Evolutionary conservation across 2,329 filamentous ascomycete species (phyloP), one percentile per base, ranked within the genome.

Genomic region (Cordyceps cicadae): DNA sequence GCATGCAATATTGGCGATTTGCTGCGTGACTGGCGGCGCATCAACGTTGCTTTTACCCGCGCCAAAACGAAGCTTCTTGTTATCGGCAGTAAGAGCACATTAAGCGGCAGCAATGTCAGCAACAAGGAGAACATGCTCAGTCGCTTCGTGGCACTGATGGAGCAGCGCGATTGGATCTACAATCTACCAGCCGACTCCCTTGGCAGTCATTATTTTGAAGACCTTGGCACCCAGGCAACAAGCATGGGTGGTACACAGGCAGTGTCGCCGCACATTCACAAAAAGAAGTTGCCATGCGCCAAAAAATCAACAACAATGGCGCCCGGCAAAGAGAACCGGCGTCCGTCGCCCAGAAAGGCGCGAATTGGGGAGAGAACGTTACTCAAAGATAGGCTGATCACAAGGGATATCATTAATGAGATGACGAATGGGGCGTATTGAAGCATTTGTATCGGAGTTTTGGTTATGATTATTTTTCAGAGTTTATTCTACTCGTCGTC

Each of bases 31-130:
- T 95, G 92, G 89, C 80, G 94, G 60, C 79, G 94, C 54, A 92
- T 99, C 70, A 99, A 99, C 67, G 94, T 99, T 3, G 94, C 94
- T 0, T 90, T 99, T 65, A 99, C 94, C 4, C 82, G 94, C 32
- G 94, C 94, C 24, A 90, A 92, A 71, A 94, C 89, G 0, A 99
- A 99, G 76, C 77, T 99, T 41, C 79, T 99, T 1, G 88, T 99
- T 14, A 74, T 99, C 0, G 94, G 94, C 11, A 95, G 90, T 72
- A 84, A 84, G 69, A 81, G 79, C 60, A 99, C 94, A 0, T 77
- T 99, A 3, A 90, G 88, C 79, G 78, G 85, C 32, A 61, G 49
- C 54, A 54, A 53, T 17, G 41, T 53, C 12, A 81, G 87, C 57
- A 86, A 79, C n/a, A 76, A 77, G 29, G 87, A 90, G 66, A 89